phyloP scores from a whole-genome alignment of 352 stramenopile species.

The Phytophthora quininea region DNA sequence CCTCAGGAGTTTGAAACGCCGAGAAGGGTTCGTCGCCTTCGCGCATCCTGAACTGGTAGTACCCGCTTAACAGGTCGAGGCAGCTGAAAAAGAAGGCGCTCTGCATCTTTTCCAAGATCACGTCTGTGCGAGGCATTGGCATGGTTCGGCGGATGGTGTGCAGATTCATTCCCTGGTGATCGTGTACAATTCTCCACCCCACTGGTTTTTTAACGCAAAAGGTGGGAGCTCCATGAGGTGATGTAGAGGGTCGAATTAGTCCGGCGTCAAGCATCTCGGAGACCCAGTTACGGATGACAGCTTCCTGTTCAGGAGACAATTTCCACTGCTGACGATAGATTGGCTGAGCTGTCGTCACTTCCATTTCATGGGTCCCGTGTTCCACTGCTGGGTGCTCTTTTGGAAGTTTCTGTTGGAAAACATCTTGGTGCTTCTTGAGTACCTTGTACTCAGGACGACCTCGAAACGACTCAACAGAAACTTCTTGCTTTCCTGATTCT shows the following conservation, averaged over 20 bases:
- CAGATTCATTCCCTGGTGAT: constrained; percentile 19
- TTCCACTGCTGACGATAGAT: constrained; percentile 7
- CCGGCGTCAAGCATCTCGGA: background rate
- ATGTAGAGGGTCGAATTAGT: constrained; percentile 17
- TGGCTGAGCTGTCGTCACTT: constrained; percentile 1
- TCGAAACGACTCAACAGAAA: no score
- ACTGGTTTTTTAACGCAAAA: constrained; percentile 37
- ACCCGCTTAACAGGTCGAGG: constrained; percentile 30
- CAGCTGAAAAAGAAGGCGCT: constrained; percentile 20
- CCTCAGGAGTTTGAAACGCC: constrained; percentile 22
- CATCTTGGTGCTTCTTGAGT: no score
- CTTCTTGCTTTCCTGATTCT: no score
- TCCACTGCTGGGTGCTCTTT: background rate
- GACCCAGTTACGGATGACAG: constrained; percentile 16
- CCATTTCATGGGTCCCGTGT: constrained; percentile 7
- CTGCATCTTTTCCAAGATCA: constrained; percentile 26
- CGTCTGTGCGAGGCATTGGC: constrained; percentile 23
- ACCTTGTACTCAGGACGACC: no score
- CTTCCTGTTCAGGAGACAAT: constrained; percentile 16
- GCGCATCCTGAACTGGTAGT: constrained; percentile 32
- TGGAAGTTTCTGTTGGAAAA: constrained; percentile 14
- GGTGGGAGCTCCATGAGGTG: constrained; percentile 16
- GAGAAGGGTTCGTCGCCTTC: constrained; percentile 27
- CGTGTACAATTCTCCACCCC: constrained; percentile 39
- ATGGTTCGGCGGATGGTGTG: constrained; percentile 8